Evolutionary conservation across 2,329 filamentous ascomycete species (phyloP), one percentile per base, ranked within the genome.

Genomic region (Fusarium duplospermum): DNA sequence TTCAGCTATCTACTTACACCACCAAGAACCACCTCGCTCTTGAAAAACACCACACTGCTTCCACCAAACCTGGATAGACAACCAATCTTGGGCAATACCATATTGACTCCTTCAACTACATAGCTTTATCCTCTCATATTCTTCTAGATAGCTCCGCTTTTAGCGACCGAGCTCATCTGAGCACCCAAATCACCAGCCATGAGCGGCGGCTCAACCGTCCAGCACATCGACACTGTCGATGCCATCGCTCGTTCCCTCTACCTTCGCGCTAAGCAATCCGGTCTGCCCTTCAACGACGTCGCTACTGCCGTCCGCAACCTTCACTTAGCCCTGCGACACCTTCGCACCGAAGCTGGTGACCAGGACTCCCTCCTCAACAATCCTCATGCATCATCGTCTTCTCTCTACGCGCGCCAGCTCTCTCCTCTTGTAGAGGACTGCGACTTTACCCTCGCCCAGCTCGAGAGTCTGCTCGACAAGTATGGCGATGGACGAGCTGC

Each of bases 281-380:
- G 84, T 29, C 84, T 86, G 4, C 84, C 87, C 47, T 88, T 90
- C 67, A 83, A 83, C 64, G 84, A 87, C 52, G 83, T 89, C 56
- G 84, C 88, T 16, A 78, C 81, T 16, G 85, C 86, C 38, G 85
- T 91, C 42, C 86, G 86, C 64, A 84, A 83, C 50, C 82, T 92
- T 45, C 87, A 91, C 74, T 86, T 86, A 7, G 87, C 87, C 14
- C 83, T 92, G 8, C 87, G 88, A 64, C 87, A 91, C 74, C 83
- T 92, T 29, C 89, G 88, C 64, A 83, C 86, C 71, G 90, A 92
- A 81, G 86, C 87, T 42, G 85, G 88, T 71, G 89, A 90, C 74
- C 83, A 84, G 1, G 87, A 88, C 73, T 91, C 90, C 11, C 82
- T 87, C 13, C 83, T 92, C 18, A 88, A 88, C 81, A 79, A 79